phyloP scores from a whole-genome alignment of 2,329 filamentous ascomycete species.

The Bipolaris victoriae region DNA sequence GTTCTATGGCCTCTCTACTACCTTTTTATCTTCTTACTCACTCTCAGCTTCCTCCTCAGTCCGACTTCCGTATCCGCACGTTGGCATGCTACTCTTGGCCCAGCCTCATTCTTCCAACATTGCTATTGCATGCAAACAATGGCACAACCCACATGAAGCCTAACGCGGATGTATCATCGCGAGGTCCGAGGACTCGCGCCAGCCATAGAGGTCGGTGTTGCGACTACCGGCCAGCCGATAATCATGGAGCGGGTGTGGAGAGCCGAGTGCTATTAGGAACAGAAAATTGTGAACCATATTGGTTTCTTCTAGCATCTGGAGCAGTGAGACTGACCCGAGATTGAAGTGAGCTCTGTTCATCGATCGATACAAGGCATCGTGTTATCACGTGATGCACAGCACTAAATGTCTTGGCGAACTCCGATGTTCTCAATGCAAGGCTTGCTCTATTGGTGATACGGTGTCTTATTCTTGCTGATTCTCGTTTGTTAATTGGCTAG shows the following conservation, averaged over 20 bases:
- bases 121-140: background rate
- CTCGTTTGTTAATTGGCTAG: too few species aligned
- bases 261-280: background rate
- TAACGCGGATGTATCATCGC: background rate
- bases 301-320: too few species aligned
- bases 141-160: background rate
- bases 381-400: background rate
- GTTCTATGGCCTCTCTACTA: background rate
- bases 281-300: background rate
- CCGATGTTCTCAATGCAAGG: background rate
- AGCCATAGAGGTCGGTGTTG: background rate
- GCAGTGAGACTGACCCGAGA: too few species aligned
- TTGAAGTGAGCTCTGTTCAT: background rate
- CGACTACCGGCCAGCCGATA: background rate
- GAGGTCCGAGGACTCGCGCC: background rate
- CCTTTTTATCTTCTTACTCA: background rate
- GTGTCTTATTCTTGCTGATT: too few species aligned
- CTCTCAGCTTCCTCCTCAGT: background rate
- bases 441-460: too few species aligned
- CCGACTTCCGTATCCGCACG: background rate
- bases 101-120: background rate
- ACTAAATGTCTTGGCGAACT: background rate
- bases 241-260: background rate
- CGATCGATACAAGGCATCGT: background rate
- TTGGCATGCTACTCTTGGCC: background rate